Base-by-base conservation (phyloP, 1,139 yeast genomes). In the Geotrichum cucujoidarum region DNA sequence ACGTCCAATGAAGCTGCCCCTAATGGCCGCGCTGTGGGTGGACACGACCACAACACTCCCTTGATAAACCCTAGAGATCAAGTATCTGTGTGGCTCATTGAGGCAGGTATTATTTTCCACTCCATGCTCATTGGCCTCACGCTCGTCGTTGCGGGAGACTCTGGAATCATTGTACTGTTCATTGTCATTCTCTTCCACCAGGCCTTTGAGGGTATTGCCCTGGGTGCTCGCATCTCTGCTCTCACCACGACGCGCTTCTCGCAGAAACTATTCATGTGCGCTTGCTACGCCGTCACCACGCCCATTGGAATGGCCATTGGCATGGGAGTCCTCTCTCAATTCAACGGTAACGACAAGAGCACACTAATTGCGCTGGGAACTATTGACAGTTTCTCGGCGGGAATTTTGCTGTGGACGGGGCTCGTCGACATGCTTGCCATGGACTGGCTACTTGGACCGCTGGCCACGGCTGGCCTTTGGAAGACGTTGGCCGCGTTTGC, bases 261-360 rank as follows among this genome's bases (percentile, higher is more conserved):
- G 18, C 33, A 45, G 21, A 54, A 52, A 36, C 22, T 52, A 2
- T 16, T 54, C 30, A 53, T 54, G 54, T 78, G 80, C 34, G 34
- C 69, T 2, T 78, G 72, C 4, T 87, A 78, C 64, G 74, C 82
- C 2, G 54, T 86, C 13, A 75, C 84, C 34, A 83, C 95, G 1
- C 95, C 95, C n/a, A 73, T 87, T 49, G 79, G 90, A 27, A 78
- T 84, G 61, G 92, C 87, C 16, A 81, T 85, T 60, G 95, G 95
- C 53, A 67, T 87, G 48, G 94, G 94, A 51, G 90, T 85, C 6
- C 76, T 92, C 63, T 65, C 72, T 41, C 65, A 81, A 1, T 85
- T 83, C 49, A 77, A 75, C 20, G 68, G 67, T 36, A 60, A 62
- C 16, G 77, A 89, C 2, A 73, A 81, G 62, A 74, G 71, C 6